Evolutionary conservation across 2,329 filamentous ascomycete species (phyloP), one percentile per base, ranked within the genome.

Genomic region (Penicillium polonicum): DNA sequence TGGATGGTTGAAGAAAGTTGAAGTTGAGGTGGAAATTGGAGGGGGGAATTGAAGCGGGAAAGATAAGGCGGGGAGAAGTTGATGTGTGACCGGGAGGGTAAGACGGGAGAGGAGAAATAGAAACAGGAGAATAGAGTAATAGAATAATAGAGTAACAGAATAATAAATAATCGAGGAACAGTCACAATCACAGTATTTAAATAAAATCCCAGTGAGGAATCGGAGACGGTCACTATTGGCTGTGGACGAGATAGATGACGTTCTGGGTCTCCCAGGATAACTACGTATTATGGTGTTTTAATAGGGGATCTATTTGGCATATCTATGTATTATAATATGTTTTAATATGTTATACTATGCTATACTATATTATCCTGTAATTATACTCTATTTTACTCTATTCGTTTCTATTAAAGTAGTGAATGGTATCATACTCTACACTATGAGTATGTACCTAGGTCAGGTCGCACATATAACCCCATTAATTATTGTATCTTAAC

Each of bases 1-100:
- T 82, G 77, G 31, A 60, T 56, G 56, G 50, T 59, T 42, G 49
- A 52, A 50, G 52, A 36, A 48, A 51, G 54, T 52, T 23, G 42
- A 29, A 53, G 42, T 43, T 17, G 21, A 46, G 29, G 35, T 36
- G 13, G 48, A 45, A 48, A 45, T 35, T 48, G 39, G 51, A 48
- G 39, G 42, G 42, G 41, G 38, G 39, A 36, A 35, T 45, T 53
- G 36, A 56, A 39, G 56, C 43, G 23, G 54, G 44, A 60, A 48
- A 50, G 55, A 52, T 53, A 52, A 45, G 35, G 52, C 43, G 52
- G 36, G 48, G 48, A 46, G 49, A 53, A 58, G 52, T 33, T 52
- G 41, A 46, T 10, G 52, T 53, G 50, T 52, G 39, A 36, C 39
- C 21, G 29, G 29, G n/a, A 17, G 4, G 5, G 39, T 17, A n/a